Evolutionary conservation across 768 basidiomycete species (phyloP).

Genomic region (Lentinula edodes): DNA sequence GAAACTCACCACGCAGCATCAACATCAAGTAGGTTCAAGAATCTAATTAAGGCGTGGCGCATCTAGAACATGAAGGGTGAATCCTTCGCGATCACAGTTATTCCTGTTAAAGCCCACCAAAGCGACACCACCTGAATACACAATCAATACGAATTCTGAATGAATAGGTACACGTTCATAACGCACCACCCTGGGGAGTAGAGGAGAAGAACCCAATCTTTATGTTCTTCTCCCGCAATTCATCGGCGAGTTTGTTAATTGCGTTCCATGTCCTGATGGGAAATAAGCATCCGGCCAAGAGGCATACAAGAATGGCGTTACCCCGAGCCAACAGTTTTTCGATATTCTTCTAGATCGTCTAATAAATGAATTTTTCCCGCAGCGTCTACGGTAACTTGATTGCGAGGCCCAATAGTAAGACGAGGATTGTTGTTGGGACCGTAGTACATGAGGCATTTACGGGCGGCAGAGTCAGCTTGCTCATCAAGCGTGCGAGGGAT

Average conservation of each 20-base stretch:
- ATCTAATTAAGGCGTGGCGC: constrained; percentile 90
- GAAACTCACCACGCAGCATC: constrained; percentile 72
- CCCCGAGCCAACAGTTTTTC: constrained; percentile 63
- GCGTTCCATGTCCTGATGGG: constrained; percentile 65
- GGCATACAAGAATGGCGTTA: constrained; percentile 15
- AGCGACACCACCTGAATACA: constrained; percentile 77
- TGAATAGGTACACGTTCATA: constrained; percentile 1
- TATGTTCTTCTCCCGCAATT: constrained; percentile 79
- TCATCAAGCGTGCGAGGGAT: constrained; percentile 76
- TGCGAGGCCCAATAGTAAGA: constrained; percentile 73
- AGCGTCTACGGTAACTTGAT: constrained; percentile 85
- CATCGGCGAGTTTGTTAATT: constrained; percentile 75
- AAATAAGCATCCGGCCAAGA: constrained; percentile 8
- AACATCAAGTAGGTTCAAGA: constrained; percentile 74
- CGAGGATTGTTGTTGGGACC: constrained; percentile 83
- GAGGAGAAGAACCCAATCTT: constrained; percentile 94
- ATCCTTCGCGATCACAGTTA: neutral
- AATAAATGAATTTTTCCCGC: constrained; percentile 82
- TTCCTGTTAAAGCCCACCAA: constrained; percentile 41
- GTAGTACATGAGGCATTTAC: constrained; percentile 80
- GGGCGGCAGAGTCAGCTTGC: constrained; percentile 81
- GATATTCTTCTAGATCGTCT: constrained; percentile 76
- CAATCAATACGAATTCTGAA: constrained; percentile 14
- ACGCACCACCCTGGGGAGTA: constrained; percentile 86
- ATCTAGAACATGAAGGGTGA: constrained; percentile 44